Base-by-base conservation (phyloP, 1,139 yeast genomes). In the Pichia inconspicua region DNA sequence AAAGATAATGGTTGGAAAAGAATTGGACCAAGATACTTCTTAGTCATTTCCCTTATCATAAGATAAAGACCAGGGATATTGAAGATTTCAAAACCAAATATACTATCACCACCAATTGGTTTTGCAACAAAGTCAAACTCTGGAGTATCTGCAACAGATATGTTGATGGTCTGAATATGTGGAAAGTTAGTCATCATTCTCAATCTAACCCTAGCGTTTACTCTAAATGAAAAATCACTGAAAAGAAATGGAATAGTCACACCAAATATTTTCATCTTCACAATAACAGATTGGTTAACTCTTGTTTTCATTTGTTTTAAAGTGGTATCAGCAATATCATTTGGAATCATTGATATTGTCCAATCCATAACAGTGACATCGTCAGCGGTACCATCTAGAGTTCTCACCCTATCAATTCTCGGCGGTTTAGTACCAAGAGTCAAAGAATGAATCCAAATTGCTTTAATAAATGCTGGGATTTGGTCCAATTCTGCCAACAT, bases 371-470 rank as follows among this genome's bases (percentile, higher is more conserved):
- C 96, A 15, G 90, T 95, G 50, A 92, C 83, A 62, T 90, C 97
- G 53, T 85, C 86, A 31, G 80, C 83, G 25, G 97, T 90, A 52
- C 92, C 88, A 44, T 82, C 84, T 59, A 89, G 77, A 2, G 97
- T 87, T 62, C 92, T 86, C 27, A 90, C 97, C 53, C 75, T 75
- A 61, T 92, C 97, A 52, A 92, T 74, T 65, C 98, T 78, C 36
- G 96, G 96, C 11, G 98, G 96, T 67, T 92, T 92, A 9, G 96
- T 84, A 55, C 98, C 98, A 17, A 85, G 78, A 10, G 97, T 90
- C 62, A 92, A 84, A 52, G 87, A 78, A 63, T 87, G 95, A 47
- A 92, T 75, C 86, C 96, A 85, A 52, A 90, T 67, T 10, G 86
- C 73, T 59, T 85, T 85, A 52, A 92, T 72, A 59, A 90, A 88